Evolutionary conservation across 441 rosid species (phyloP).

Genomic region (Populus hybrid): DNA sequence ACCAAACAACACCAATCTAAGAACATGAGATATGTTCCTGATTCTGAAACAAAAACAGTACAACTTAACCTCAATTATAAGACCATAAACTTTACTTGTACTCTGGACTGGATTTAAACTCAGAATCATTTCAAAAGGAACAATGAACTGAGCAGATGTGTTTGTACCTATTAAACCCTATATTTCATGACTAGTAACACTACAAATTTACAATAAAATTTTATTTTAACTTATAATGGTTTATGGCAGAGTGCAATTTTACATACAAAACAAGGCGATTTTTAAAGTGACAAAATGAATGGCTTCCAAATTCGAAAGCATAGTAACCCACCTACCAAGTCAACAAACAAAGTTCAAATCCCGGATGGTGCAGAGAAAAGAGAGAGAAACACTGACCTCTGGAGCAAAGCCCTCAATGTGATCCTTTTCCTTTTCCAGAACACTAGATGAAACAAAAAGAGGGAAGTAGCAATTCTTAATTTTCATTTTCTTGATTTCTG

Average conservation of each 20-base stretch:
- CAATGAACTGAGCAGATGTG: neutral
- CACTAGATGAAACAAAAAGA: constrained; percentile 88
- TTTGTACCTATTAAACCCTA: neutral
- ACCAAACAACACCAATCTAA: constrained; percentile 4
- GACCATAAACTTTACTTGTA: neutral
- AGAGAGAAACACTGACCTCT: constrained; percentile 54
- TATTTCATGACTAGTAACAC: neutral
- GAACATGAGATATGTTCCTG: neutral
- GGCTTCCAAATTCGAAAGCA: neutral
- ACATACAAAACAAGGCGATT: neutral
- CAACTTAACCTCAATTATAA: neutral
- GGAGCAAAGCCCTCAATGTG: constrained; percentile 98
- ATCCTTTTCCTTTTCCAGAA: constrained; percentile 89
- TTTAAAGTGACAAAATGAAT: neutral
- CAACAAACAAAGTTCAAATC: neutral
- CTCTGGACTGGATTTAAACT: neutral
- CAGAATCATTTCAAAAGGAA: neutral
- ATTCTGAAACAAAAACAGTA: no score
- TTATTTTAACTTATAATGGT: no score
- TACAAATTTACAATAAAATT: no score
- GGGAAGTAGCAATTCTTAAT: constrained; percentile 94
- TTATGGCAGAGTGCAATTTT: neutral
- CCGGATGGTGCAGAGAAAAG: neutral
- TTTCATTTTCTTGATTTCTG: constrained; percentile 94
- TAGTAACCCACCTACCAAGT: neutral